These are phyloP conservation scores for Aspergillus luchuensis DNA, from an alignment of 2,329 filamentous ascomycete species.

Conservation along the genomic window DNA sequence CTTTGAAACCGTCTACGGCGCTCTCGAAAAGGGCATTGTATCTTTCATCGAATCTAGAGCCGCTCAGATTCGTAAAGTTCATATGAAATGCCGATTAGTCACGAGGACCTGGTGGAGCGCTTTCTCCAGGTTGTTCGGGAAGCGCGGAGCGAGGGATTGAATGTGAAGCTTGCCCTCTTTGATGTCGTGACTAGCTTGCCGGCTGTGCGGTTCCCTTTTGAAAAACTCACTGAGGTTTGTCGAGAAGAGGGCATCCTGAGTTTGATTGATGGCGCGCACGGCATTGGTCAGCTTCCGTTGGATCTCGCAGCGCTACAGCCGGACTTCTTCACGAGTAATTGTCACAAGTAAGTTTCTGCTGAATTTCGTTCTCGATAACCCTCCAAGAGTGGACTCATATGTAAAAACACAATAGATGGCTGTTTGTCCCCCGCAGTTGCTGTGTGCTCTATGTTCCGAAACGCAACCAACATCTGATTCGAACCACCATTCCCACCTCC, in stretches of 20 bases:
- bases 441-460: slow-evolving; percentile 77
- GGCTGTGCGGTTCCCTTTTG: slow-evolving; percentile 77
- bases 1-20: slow-evolving; percentile 77
- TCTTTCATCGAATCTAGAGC: slow-evolving; percentile 70
- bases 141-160: slow-evolving; percentile 59
- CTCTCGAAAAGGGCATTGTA: slow-evolving; percentile 71
- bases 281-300: slow-evolving; percentile 74
- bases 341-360: slow-evolving; percentile 62
- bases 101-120: slow-evolving; percentile 63
- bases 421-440: slow-evolving; percentile 76
- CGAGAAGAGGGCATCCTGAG: slow-evolving; percentile 68
- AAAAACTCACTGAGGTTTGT: slow-evolving; percentile 66
- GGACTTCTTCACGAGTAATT: slow-evolving; percentile 86
- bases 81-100: slow-evolving; percentile 69
- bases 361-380: no score
- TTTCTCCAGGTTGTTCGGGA: slow-evolving; percentile 63
- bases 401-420: slow-evolving; percentile 60
- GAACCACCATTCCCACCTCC: slow-evolving; percentile 75
- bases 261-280: slow-evolving; percentile 82
- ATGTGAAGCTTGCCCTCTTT: slow-evolving; percentile 69
- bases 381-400: slow-evolving; percentile 1
- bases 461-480: slow-evolving; percentile 74
- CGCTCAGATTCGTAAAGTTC: slow-evolving; percentile 56
- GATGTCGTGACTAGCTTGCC: slow-evolving; percentile 80
- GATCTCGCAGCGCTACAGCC: slow-evolving; percentile 68